These are phyloP conservation scores for Irpex lacteus DNA, from an alignment of 1,284 basidiomycete genomes.

Conservation along the genomic window DNA sequence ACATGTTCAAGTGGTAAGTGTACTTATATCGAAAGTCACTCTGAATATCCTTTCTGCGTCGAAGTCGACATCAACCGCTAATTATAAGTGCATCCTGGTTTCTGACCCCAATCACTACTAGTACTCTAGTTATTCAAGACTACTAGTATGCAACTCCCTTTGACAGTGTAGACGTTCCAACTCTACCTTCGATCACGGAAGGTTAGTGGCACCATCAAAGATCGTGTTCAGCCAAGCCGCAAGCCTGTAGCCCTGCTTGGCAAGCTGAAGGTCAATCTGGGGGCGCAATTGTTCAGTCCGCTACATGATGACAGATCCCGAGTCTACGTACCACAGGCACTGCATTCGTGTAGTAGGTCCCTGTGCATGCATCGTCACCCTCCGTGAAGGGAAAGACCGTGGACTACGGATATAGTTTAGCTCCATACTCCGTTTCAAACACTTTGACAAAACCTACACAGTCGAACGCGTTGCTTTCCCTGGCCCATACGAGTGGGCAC, in stretches of 20 bases:
- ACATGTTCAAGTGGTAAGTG: too few species aligned
- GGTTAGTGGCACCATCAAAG: constrained; percentile 32
- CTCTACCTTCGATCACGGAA: constrained; percentile 10
- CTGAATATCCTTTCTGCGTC: too few species aligned
- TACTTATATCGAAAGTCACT: too few species aligned
- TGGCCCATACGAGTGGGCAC: constrained; percentile 51
- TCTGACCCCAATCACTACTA: too few species aligned
- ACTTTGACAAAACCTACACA: constrained; percentile 37
- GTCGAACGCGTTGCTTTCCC: constrained; percentile 48
- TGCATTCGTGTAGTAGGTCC: constrained; percentile 43
- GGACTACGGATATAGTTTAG: constrained; percentile 30
- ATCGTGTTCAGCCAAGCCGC: constrained; percentile 56
- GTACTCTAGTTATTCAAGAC: too few species aligned
- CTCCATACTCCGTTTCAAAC: too few species aligned
- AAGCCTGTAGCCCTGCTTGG: constrained; percentile 53
- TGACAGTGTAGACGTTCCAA: too few species aligned
- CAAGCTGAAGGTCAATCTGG: constrained; percentile 52
- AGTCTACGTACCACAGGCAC: constrained; percentile 41
- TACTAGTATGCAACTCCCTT: too few species aligned
- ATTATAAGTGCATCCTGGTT: too few species aligned
- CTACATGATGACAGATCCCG: neutral
- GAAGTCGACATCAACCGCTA: too few species aligned
- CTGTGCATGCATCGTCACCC: constrained; percentile 46
- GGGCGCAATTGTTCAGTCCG: neutral
- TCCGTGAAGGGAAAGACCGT: constrained; percentile 44